These are phyloP conservation scores for Boletus mariae DNA, from an alignment of 1,284 basidiomycete species.

Conservation along the genomic window DNA sequence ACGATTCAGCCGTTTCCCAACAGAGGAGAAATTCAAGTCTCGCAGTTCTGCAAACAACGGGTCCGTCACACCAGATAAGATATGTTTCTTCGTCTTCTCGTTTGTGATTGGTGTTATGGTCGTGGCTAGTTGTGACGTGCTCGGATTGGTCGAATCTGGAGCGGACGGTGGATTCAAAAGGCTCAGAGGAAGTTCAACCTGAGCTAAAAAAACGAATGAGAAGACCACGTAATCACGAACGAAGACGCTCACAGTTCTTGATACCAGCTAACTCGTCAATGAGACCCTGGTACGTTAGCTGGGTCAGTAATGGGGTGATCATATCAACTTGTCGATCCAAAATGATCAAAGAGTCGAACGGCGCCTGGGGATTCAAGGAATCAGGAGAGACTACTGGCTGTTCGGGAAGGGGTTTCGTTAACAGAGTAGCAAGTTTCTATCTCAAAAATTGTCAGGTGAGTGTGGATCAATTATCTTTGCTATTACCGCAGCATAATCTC, in stretches of 20 bases:
- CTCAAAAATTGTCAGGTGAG: conserved; percentile 6
- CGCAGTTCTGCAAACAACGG: conserved; percentile 82
- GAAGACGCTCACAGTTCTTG: conserved; percentile 66
- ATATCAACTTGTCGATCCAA: conserved; percentile 93
- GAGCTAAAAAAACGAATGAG: conserved; percentile 50
- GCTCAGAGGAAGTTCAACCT: conserved; percentile 85
- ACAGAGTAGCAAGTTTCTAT: conserved; percentile 73
- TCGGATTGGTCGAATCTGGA: conserved; percentile 35
- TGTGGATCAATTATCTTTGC: not conserved
- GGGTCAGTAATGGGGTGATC: conserved; percentile 93
- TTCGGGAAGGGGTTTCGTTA: conserved; percentile 59
- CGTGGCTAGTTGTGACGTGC: conserved; percentile 42
- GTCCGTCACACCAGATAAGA: conserved; percentile 74
- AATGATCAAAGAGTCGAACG: conserved; percentile 85
- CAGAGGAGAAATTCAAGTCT: conserved; percentile 92
- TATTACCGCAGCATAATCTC: conserved; percentile 81
- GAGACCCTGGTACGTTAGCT: conserved; percentile 95
- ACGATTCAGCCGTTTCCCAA: conserved; percentile 80
- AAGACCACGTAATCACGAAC: conserved; percentile 1
- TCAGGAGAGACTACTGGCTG: conserved; percentile 29
- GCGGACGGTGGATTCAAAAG: conserved; percentile 58
- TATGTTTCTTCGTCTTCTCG: conserved; percentile 86
- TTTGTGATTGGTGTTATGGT: conserved; percentile 52
- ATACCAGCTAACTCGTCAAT: conserved; percentile 94
- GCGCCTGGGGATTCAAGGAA: conserved; percentile 43